Evolutionary conservation across 352 stramenopile genomes (phyloP), one percentile per base, ranked within the genome.

Genomic region (Pythium chondricola): DNA sequence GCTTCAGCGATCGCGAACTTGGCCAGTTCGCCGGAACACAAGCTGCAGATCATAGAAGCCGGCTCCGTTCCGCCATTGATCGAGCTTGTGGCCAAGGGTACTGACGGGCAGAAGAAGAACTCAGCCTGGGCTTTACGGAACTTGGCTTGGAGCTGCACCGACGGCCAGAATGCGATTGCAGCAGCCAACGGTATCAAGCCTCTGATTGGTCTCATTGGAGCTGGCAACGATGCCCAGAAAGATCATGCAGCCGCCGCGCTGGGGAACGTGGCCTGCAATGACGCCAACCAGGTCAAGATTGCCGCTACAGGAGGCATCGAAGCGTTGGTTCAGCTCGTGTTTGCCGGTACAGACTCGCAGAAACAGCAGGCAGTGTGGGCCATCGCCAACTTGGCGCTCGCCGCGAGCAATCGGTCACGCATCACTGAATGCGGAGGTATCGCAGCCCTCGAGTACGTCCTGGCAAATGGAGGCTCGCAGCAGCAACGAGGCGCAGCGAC

Each of bases 361-460:
- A 62, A 62, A 17, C 46, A 52, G 7, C 46, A 52, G 25, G 54
- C 54, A 20, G 54, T 41, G 33, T 62, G 54, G 54, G 54, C 54
- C 4, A 36, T 62, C 11, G 52, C 52, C 1, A 55, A 61, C 30
- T 17, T 61, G 10, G 44, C 52, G 14, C 32, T 61, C 25, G 39
- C 52, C 2, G 18, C 52, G 2, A 26, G 17, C 14, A 54, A 49
- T 21, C 52, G 52, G 4, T 25, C 21, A 0, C 38, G 2, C 1
- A 61, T 61, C 16, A 51, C 51, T 22, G 44, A 61, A 31, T 37
- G 33, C 7, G 52, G 52, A 4, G 52, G 52, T 16, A 17, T 61
- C 2, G 13, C 26, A 9, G 44, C 29, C 6, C 52, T 61, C 3
- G 38, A 61, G 29, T 27, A 25, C 20, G 29, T 61, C 3, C 17